phyloP scores from a whole-genome alignment of 2,329 filamentous ascomycete species.

The Arachnopeziza araneosa region DNA sequence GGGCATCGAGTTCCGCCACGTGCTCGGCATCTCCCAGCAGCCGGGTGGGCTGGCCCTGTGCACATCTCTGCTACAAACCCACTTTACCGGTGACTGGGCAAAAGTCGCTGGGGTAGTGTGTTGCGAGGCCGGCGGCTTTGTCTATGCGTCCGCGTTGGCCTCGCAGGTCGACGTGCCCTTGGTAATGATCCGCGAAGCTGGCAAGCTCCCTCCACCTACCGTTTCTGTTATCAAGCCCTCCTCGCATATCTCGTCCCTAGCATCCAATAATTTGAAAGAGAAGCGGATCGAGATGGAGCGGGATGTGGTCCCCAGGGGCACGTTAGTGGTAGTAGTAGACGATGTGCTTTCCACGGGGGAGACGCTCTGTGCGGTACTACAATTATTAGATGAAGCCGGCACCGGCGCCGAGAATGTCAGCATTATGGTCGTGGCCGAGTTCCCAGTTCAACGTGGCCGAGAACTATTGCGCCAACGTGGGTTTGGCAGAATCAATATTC shows the following conservation, averaged over 20 bases:
- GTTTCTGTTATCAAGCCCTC: constrained; percentile 41
- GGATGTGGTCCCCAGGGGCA: constrained; percentile 33
- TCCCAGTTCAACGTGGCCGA: constrained; percentile 19
- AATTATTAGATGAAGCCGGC: constrained; percentile 17
- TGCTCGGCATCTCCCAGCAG: constrained; percentile 50
- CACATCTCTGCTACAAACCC: constrained; percentile 41
- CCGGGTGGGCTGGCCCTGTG: constrained; percentile 46
- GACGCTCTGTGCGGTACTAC: constrained; percentile 22
- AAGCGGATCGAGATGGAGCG: constrained; percentile 45
- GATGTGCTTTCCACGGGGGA: constrained; percentile 23
- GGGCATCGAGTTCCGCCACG: constrained; percentile 51
- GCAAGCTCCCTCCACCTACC: constrained; percentile 54
- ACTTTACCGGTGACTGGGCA: constrained; percentile 43
- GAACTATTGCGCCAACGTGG: constrained; percentile 16
- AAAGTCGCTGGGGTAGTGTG: constrained; percentile 41
- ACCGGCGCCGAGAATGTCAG: constrained; percentile 14
- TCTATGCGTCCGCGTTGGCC: constrained; percentile 49
- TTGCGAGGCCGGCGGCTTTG: constrained; percentile 53
- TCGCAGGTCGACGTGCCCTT: constrained; percentile 37
- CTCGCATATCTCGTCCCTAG: constrained; percentile 50
- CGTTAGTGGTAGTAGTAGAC: constrained; percentile 19
- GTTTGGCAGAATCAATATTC: constrained; percentile 20
- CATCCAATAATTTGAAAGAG: constrained; percentile 20
- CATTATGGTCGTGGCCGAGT: constrained; percentile 21
- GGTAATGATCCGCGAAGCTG: constrained; percentile 46